Conservation (phyloP, 139 green algal genomes). For the Dunaliella primolecta region DNA sequence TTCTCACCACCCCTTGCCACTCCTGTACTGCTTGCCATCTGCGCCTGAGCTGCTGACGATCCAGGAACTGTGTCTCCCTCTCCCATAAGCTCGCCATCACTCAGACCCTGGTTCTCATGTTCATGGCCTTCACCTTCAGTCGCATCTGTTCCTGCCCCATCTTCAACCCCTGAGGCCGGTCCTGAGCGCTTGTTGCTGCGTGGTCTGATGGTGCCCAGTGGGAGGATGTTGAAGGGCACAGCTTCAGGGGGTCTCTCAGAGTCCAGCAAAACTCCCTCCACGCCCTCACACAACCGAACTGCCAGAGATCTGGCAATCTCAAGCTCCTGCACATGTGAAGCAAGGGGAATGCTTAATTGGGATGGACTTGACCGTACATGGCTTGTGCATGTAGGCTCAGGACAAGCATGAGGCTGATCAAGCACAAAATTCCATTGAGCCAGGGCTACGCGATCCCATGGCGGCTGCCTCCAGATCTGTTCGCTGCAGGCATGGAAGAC, state of each 20-base stretch:
- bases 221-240: constrained; percentile 4
- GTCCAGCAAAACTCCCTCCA: background rate
- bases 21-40: too few species aligned
- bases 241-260: background rate
- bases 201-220: background rate
- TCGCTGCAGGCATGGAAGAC: too few species aligned
- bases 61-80: background rate
- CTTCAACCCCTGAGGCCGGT: background rate
- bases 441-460: too few species aligned
- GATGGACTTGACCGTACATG: too few species aligned
- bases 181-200: background rate
- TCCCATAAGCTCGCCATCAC: background rate
- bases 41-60: too few species aligned
- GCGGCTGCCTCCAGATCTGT: too few species aligned
- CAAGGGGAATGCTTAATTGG: too few species aligned
- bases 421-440: too few species aligned
- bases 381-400: too few species aligned
- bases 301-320: background rate
- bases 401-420: too few species aligned
- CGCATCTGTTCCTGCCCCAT: background rate
- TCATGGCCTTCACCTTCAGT: background rate
- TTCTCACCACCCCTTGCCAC: background rate
- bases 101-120: background rate
- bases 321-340: too few species aligned
- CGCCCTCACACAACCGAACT: too few species aligned